Evolutionary conservation across 305 asterid genomes (phyloP).

Genomic region (Fraxinus velutina): DNA sequence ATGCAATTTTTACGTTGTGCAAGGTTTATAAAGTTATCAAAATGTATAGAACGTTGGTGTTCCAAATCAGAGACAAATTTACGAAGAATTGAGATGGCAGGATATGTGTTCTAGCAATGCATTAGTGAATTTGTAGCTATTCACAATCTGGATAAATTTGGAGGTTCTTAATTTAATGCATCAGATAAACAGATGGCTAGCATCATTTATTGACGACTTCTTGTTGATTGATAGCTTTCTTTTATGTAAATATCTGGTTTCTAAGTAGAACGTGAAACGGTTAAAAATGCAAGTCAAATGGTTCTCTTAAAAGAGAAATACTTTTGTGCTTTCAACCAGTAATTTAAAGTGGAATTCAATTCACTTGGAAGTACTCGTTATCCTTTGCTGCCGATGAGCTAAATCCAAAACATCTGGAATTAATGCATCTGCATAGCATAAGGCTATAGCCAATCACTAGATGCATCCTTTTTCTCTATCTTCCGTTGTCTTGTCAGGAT

Average conservation of each 20-base stretch:
- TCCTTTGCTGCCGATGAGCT: background rate
- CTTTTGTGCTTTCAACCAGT: slow-evolving; percentile 1
- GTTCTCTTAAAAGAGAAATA: background rate
- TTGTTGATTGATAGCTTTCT: slow-evolving; percentile 5
- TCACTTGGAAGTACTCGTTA: slow-evolving; percentile 2
- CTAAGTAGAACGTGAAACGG: background rate
- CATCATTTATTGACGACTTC: slow-evolving; percentile 10
- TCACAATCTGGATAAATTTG: background rate
- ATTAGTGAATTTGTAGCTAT: background rate
- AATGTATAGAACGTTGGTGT: background rate
- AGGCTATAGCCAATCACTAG: background rate
- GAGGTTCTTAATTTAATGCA: slow-evolving; percentile 14
- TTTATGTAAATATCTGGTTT: slow-evolving; percentile 9
- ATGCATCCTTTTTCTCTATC: background rate
- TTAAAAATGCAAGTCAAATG: slow-evolving; percentile 10
- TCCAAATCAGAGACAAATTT: background rate
- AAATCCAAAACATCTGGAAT: background rate
- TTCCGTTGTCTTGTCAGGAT: background rate
- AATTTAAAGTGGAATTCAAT: background rate
- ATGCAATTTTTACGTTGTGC: background rate
- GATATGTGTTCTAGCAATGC: slow-evolving; percentile 16
- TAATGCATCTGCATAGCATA: background rate
- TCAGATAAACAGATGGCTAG: background rate
- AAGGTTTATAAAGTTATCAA: background rate
- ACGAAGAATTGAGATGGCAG: background rate